phyloP scores from a whole-genome alignment of 2,329 filamentous ascomycete species.

The Aureobasidium sp. region DNA sequence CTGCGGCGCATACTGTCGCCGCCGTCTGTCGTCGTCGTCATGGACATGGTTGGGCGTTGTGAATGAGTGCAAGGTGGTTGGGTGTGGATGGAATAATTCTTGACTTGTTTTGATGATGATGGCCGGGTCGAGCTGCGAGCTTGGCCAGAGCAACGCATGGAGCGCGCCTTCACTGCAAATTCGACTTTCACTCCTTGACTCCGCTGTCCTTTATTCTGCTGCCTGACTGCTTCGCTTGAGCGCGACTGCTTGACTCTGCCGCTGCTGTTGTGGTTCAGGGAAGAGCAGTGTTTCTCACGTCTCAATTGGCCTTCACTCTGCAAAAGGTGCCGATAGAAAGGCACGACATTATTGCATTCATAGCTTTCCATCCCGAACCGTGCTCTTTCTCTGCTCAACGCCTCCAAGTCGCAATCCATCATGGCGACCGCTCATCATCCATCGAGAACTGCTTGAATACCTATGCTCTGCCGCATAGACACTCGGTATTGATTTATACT shows the following conservation, averaged over 20 bases:
- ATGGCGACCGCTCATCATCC: not conserved
- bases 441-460: not conserved
- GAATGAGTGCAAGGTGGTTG: not conserved
- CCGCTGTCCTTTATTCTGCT: not conserved
- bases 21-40: constrained; percentile 4
- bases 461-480: not conserved
- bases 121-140: not conserved
- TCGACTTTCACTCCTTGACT: not conserved
- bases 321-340: not conserved
- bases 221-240: not conserved
- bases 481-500: not conserved
- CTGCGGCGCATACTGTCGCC: constrained; percentile 24
- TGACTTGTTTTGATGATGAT: constrained; percentile 11
- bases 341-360: not conserved
- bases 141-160: not conserved
- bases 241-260: not conserved
- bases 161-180: not conserved
- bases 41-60: constrained; percentile 1
- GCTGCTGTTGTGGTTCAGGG: not conserved
- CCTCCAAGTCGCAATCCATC: not conserved
- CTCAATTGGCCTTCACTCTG: not conserved
- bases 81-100: not conserved
- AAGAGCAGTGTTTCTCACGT: not conserved
- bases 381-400: not conserved
- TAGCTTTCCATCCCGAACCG: not conserved